Conservation (phyloP, 2,329 filamentous ascomycete species). For the Bipolaris bicolor region DNA sequence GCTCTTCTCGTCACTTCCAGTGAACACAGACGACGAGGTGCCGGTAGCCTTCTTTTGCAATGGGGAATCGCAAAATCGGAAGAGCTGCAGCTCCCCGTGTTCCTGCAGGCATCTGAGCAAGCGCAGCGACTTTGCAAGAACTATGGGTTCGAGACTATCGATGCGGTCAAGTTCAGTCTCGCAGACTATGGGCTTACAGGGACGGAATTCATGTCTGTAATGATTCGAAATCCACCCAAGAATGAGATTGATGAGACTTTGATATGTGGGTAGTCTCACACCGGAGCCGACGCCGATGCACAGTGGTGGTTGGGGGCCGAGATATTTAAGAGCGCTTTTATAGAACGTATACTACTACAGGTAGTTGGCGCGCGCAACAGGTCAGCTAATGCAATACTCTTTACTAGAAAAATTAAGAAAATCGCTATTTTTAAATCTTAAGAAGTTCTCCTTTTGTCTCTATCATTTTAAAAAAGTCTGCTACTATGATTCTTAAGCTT, state of each 20-base stretch:
- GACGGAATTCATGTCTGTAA: not conserved
- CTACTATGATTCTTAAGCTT: too few species aligned
- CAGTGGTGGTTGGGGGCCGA: not conserved
- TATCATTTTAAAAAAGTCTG: too few species aligned
- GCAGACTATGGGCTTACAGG: not conserved
- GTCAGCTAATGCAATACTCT: too few species aligned
- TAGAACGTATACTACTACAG: too few species aligned
- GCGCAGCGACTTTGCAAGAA: not conserved
- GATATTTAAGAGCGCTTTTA: too few species aligned
- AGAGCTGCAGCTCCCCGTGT: not conserved
- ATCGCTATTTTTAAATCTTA: too few species aligned
- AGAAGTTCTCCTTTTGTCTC: too few species aligned
- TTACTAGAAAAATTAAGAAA: too few species aligned
- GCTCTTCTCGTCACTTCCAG: not conserved
- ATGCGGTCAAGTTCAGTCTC: not conserved
- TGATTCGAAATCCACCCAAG: not conserved
- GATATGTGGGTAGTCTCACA: not conserved
- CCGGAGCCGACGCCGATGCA: not conserved
- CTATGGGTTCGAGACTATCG: not conserved
- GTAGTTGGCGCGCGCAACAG: too few species aligned
- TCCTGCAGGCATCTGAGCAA: not conserved
- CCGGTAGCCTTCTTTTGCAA: not conserved
- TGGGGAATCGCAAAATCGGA: not conserved
- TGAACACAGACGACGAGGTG: not conserved
- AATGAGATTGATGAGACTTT: not conserved